These are phyloP conservation scores for Pseudevernia furfuracea DNA, from an alignment of 495 filamentous ascomycete species.

Conservation along the genomic window DNA sequence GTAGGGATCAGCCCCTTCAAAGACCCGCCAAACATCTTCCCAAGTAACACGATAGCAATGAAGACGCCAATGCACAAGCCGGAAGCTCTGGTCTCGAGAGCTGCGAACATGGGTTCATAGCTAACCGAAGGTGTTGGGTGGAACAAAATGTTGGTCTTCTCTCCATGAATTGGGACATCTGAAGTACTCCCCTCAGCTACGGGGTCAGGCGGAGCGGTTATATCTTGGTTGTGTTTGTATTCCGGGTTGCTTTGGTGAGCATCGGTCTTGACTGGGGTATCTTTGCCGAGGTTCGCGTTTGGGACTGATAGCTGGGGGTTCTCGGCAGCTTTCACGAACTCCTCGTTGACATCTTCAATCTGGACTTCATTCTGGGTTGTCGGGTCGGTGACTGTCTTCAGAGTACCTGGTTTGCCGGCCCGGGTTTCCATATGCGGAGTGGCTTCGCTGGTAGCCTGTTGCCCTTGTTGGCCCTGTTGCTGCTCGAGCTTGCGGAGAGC, in stretches of 20 bases:
- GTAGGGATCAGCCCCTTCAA: conserved; percentile 70
- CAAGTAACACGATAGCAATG: conserved; percentile 64
- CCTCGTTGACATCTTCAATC: conserved; percentile 70
- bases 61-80: conserved; percentile 61
- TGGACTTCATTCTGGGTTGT: conserved; percentile 77
- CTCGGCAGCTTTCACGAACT: conserved; percentile 62
- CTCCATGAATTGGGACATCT: conserved; percentile 90
- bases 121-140: conserved; percentile 84
- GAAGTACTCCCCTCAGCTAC: conserved; percentile 69
- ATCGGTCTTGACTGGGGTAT: conserved; percentile 58
- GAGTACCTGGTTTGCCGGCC: conserved; percentile 43
- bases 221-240: conserved; percentile 77
- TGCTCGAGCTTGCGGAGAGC: conserved; percentile 33
- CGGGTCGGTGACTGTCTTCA: conserved; percentile 75
- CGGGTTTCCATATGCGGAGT: conserved; percentile 37
- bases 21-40: conserved; percentile 68
- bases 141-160: conserved; percentile 93
- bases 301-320: conserved; percentile 76
- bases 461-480: conserved; percentile 28
- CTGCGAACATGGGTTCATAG: conserved; percentile 75
- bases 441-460: conserved; percentile 31
- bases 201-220: conserved; percentile 86
- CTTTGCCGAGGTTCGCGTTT: conserved; percentile 76
- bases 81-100: conserved; percentile 63
- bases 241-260: conserved; percentile 56